These are phyloP conservation scores for Asterella californica DNA, from an alignment of 225 moss, liverwort and hornwort species.

Conservation along the genomic window DNA sequence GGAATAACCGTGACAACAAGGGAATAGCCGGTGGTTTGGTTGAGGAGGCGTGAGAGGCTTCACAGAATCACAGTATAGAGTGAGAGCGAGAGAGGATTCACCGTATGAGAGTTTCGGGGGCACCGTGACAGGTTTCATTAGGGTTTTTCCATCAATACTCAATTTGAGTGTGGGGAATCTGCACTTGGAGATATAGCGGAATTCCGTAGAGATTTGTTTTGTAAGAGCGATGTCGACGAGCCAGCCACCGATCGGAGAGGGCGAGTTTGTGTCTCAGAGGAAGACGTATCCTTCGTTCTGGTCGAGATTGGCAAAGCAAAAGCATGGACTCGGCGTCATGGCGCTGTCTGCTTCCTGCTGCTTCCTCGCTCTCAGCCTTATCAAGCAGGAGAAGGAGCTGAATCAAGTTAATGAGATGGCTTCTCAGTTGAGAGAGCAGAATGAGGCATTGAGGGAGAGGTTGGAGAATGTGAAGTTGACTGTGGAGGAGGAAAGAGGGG, in stretches of 20 bases:
- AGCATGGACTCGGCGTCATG: conserved; percentile 38
- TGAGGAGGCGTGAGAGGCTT: too few species aligned
- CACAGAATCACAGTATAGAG: too few species aligned
- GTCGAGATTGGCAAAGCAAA: conserved; percentile 40
- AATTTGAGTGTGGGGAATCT: neutral
- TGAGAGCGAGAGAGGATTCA: too few species aligned
- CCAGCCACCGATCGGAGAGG: conserved; percentile 28
- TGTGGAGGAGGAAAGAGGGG: conserved; percentile 25
- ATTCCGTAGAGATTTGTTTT: neutral
- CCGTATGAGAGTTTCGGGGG: too few species aligned
- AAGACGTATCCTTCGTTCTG: conserved; percentile 36
- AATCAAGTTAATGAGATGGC: conserved; percentile 19
- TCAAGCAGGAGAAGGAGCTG: conserved; percentile 39
- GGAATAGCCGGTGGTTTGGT: too few species aligned
- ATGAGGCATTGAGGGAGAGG: conserved; percentile 27
- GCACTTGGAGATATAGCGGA: neutral
- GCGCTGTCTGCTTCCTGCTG: conserved; percentile 40
- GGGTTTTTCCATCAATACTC: neutral
- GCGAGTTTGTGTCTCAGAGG: conserved; percentile 27
- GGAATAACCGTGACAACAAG: too few species aligned
- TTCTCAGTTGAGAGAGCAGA: conserved; percentile 22
- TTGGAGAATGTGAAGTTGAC: conserved; percentile 28
- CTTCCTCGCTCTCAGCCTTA: conserved; percentile 37
- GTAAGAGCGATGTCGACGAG: conserved; percentile 15
- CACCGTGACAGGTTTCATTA: neutral